Percentiles rank a stretch among this genome's conserved stretches.
Conservation (phyloP, 768 basidiomycete genomes). For the Termitomyces sp. region DNA sequence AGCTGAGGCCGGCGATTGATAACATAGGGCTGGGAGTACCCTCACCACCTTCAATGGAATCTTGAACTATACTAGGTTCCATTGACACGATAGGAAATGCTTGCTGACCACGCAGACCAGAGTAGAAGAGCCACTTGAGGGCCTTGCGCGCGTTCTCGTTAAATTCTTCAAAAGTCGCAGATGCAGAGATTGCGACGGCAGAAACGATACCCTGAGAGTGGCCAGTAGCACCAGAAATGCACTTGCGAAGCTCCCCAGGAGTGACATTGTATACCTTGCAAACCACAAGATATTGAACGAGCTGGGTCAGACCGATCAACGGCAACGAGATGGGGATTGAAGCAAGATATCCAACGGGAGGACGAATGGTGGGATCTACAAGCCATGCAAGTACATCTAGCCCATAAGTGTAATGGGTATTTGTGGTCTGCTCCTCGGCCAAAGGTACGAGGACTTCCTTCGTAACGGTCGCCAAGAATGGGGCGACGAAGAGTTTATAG, state of each 20-base stretch:
- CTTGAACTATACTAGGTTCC: conserved; percentile 84
- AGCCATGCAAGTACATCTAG: conserved; percentile 87
- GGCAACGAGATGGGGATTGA: conserved; percentile 94
- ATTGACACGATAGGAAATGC: conserved; percentile 90
- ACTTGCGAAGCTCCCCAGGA: conserved; percentile 75
- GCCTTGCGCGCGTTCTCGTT: conserved; percentile 77
- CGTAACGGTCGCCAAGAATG: conserved; percentile 66
- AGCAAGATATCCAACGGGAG: conserved; percentile 82
- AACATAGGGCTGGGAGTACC: conserved; percentile 94
- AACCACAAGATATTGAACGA: conserved; percentile 85
- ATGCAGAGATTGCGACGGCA: conserved; percentile 85
- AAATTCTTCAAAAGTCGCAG: conserved; percentile 72
- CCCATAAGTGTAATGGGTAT: conserved; percentile 73
- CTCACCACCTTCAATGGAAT: conserved; percentile 89
- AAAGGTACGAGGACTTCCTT: conserved; percentile 70
- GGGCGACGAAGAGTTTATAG: conserved; percentile 81
- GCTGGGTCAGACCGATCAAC: conserved; percentile 94
- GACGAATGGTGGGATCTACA: conserved; percentile 62
- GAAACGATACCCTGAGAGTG: conserved; percentile 98
- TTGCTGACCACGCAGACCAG: conserved; percentile 90
- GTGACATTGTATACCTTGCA: conserved; percentile 73
- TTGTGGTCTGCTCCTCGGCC: conserved; percentile 53
- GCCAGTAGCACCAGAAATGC: conserved; percentile 85
- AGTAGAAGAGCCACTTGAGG: conserved; percentile 89
- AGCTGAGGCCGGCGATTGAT: conserved; percentile 76